A percentile compares a stretch with the other conserved stretches of the same genome.
phyloP scores from a whole-genome alignment of 805 yeast genomes.

The Brettanomyces anomalus region DNA sequence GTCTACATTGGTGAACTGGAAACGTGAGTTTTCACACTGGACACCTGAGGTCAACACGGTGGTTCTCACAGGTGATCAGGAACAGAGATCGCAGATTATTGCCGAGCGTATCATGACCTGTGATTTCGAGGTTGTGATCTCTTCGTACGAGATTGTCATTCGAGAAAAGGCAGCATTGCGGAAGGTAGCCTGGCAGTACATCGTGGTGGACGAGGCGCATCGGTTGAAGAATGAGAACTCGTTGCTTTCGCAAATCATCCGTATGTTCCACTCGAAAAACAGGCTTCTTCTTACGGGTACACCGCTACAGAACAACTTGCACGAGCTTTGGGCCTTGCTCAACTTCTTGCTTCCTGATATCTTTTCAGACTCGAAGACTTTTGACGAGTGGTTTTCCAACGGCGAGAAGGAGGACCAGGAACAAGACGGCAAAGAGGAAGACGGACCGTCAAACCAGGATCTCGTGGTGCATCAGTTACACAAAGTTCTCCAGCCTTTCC shows the following conservation, averaged over 20 bases:
- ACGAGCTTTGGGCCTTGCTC: slow-evolving; percentile 74
- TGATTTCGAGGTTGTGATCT: slow-evolving; percentile 62
- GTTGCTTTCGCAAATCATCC: slow-evolving; percentile 60
- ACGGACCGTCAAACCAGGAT: slow-evolving; percentile 29
- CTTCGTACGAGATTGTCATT: slow-evolving; percentile 72
- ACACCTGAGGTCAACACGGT: slow-evolving; percentile 69
- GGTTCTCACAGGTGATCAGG: slow-evolving; percentile 68
- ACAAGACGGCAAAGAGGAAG: slow-evolving; percentile 8
- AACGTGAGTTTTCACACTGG: slow-evolving; percentile 69
- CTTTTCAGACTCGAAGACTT: slow-evolving; percentile 61
- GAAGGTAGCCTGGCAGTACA: slow-evolving; percentile 69
- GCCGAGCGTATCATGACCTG: slow-evolving; percentile 41
- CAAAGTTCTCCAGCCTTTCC: slow-evolving; percentile 66
- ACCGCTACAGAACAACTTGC: slow-evolving; percentile 71
- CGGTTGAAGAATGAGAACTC: slow-evolving; percentile 74
- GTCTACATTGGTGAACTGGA: slow-evolving; percentile 76
- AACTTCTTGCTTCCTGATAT: slow-evolving; percentile 74
- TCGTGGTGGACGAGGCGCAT: slow-evolving; percentile 77
- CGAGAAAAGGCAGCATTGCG: slow-evolving; percentile 59
- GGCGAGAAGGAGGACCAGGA: slow-evolving; percentile 26
- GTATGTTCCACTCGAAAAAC: slow-evolving; percentile 63
- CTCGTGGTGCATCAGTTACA: slow-evolving; percentile 59
- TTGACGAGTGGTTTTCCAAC: slow-evolving; percentile 65
- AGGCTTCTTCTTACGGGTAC: slow-evolving; percentile 74
- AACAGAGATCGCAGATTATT: slow-evolving; percentile 48